Percentiles rank a stretch among this genome's conserved stretches.
Evolutionary conservation across 164 flowering plant genomes (phyloP).

Genomic region (Aristolochia fimbriata): DNA sequence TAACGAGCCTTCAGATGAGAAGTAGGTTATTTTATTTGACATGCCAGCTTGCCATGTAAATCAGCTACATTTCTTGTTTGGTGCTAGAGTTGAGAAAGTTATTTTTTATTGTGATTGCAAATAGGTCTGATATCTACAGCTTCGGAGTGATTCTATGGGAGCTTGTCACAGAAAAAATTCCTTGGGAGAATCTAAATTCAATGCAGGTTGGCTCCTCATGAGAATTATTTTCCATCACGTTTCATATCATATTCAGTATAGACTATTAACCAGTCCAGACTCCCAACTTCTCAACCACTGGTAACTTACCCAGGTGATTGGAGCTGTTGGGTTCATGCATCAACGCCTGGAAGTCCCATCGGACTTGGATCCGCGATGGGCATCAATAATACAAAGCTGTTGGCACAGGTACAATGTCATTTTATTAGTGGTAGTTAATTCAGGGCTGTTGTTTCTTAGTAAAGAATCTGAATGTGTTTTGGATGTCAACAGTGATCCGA

Average conservation of each 20-base stretch:
- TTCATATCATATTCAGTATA: too few relatives aligned
- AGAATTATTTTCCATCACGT: neutral
- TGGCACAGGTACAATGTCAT: slow-evolving; percentile 57
- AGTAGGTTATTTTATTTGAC: slow-evolving; percentile 40
- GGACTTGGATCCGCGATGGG: slow-evolving; percentile 74
- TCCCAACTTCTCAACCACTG: neutral
- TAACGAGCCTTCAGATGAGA: slow-evolving; percentile 90
- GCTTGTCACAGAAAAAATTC: slow-evolving; percentile 86
- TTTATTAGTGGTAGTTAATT: neutral
- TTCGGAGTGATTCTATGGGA: slow-evolving; percentile 95
- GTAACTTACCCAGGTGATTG: slow-evolving; percentile 57
- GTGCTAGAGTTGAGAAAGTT: too few relatives aligned
- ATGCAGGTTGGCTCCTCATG: slow-evolving; percentile 61
- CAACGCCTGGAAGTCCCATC: slow-evolving; percentile 84
- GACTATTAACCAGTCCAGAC: too few relatives aligned
- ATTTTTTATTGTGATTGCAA: neutral
- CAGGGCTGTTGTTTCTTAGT: neutral
- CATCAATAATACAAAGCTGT: slow-evolving; percentile 79
- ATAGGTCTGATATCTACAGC: slow-evolving; percentile 94
- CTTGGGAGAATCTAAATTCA: slow-evolving; percentile 92
- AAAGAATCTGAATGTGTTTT: neutral
- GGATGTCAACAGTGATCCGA: slow-evolving; percentile 46
- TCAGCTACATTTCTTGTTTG: too few relatives aligned
- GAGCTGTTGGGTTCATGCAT: slow-evolving; percentile 97
- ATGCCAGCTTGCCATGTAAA: neutral